Evolutionary conservation across 441 rosid genomes (phyloP), one percentile per base, ranked within the genome.

Genomic region (Biscutella laevigata): DNA sequence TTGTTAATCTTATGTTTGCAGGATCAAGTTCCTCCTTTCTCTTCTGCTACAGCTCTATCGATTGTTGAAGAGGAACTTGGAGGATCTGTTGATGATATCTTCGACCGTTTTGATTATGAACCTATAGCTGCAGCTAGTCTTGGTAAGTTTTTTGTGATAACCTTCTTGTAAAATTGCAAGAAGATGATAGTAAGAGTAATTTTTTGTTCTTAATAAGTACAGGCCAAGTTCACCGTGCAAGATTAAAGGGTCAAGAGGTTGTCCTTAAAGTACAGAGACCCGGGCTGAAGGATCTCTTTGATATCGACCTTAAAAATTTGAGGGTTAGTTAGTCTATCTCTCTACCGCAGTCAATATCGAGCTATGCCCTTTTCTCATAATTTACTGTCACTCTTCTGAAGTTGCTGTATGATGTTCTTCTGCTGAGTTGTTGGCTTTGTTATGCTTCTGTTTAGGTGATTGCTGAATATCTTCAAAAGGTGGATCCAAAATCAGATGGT

Each of bases 11-110:
- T 65, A 28, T 38, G 50, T 52, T 4, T 77, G 60, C 73, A 92
- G 97, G 99, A 92, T 81, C 95, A 88, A 86, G 99, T 92, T 73
- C 99, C 99, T 55, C 97, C 99, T 13, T 92, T 92, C 61, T 77
- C 99, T 57, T 88, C 99, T 13, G 87, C 83, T 43, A 86, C 89
- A 43, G 92, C 97, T 34, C 45, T 82, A 41, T 69, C 85, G 16
- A 88, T 82, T 60, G 81, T 88, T 58, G 87, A 86, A 72, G 92
- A 86, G 77, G 99, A 92, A 76, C 95, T 92, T 68, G 95, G 99
- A 74, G 84, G 64, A 35, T 79, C 88, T 9, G 63, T 86, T 36
- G 75, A 73, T 59, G 75, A 74, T 33, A 51, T 81, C 35, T 92
- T 92, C 34, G 90, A 92, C 48, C 73, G 66, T 42, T 92, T 92